A percentile compares a stretch with the other conserved stretches of the same genome.
These are phyloP conservation scores for Helicocarpus griseus DNA, from an alignment of 2,329 filamentous ascomycete genomes.

Conservation along the genomic window DNA sequence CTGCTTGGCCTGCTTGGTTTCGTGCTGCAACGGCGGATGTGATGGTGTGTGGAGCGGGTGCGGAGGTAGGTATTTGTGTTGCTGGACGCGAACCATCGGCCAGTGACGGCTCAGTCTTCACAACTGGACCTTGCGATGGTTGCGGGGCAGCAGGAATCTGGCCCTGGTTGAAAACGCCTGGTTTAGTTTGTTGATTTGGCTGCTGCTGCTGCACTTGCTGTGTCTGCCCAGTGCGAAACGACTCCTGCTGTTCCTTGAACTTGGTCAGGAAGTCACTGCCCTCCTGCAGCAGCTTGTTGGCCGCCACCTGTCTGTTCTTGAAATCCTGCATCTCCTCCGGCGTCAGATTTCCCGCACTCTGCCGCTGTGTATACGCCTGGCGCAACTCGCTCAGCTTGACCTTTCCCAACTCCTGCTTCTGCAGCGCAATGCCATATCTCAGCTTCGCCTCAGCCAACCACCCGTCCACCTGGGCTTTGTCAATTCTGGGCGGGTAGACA, in stretches of 20 bases:
- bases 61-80: slow-evolving; percentile 12
- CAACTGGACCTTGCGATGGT: slow-evolving; percentile 11
- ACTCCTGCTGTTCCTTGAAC: slow-evolving; percentile 40
- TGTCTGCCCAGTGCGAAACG: slow-evolving; percentile 31
- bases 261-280: slow-evolving; percentile 38
- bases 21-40: slow-evolving; percentile 39
- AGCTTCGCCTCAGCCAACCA: slow-evolving; percentile 40
- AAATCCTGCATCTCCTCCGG: slow-evolving; percentile 35
- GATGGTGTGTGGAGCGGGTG: slow-evolving; percentile 37
- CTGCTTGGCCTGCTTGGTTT: slow-evolving; percentile 28
- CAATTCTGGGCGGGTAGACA: slow-evolving; percentile 36
- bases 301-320: slow-evolving; percentile 31
- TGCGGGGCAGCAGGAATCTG: slow-evolving; percentile 5
- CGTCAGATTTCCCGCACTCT: slow-evolving; percentile 29
- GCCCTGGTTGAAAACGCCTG: slow-evolving; percentile 9
- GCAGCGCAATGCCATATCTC: slow-evolving; percentile 39
- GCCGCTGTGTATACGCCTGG: slow-evolving; percentile 28
- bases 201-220: slow-evolving; percentile 15
- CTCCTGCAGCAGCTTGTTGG: slow-evolving; percentile 33
- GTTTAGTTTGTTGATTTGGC: slow-evolving; percentile 9
- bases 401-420: slow-evolving; percentile 39
- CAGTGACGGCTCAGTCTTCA: not conserved
- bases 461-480: slow-evolving; percentile 31
- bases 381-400: slow-evolving; percentile 34
- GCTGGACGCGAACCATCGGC: not conserved